phyloP scores from a whole-genome alignment of 176 grass and related monocot genomes.

The Oryza meridionalis region DNA sequence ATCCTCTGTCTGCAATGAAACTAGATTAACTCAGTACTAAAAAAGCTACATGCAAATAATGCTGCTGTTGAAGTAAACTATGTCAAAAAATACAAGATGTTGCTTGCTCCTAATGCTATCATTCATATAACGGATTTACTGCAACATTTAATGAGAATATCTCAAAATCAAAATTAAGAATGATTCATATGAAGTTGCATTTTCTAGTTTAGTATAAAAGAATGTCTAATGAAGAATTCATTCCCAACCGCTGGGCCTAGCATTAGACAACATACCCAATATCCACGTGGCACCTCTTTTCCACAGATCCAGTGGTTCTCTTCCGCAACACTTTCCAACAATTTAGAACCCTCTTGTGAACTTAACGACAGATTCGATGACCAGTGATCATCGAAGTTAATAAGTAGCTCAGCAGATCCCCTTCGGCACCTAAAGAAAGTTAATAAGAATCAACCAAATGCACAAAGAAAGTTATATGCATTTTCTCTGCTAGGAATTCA shows the following conservation, averaged over 20 bases:
- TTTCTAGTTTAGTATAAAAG: conserved; percentile 18
- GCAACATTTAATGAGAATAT: conserved; percentile 5
- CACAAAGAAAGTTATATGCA: conserved; percentile 20
- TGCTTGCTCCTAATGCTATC: neutral
- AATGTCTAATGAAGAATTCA: neutral
- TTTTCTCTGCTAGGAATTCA: conserved; percentile 28
- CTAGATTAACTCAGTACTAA: conserved; percentile 1
- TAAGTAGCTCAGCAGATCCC: conserved; percentile 85
- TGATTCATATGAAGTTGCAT: neutral
- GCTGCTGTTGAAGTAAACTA: neutral
- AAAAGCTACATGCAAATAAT: conserved; percentile 15
- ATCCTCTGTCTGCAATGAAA: neutral
- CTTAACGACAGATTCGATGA: conserved; percentile 66
- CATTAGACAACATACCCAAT: conserved; percentile 66
- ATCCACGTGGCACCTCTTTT: conserved; percentile 89
- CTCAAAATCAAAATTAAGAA: conserved; percentile 6
- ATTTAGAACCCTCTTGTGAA: conserved; percentile 51
- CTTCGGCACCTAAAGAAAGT: conserved; percentile 83
- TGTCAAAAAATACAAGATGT: conserved; percentile 3
- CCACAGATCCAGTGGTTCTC: conserved; percentile 69
- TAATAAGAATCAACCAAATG: conserved; percentile 32
- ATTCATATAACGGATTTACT: neutral
- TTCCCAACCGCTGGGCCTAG: conserved; percentile 6
- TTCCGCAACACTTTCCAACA: conserved; percentile 53
- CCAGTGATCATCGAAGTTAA: conserved; percentile 95